Base-by-base conservation (phyloP, 139 green algal species). In the Penium margaritaceum region DNA sequence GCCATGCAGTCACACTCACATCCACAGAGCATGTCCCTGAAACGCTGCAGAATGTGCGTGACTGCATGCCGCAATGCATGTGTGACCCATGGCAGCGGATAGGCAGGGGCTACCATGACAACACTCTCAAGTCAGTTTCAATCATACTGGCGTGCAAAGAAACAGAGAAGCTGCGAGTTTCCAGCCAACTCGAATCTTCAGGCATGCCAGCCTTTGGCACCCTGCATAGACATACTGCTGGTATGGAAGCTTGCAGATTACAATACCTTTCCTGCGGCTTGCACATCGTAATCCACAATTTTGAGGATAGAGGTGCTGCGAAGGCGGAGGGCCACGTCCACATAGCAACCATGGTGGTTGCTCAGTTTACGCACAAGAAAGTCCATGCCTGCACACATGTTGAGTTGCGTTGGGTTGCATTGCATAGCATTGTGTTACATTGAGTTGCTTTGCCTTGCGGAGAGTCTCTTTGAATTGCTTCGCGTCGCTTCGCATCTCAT, bases 341-440 rank as follows among this genome's bases (percentile, higher is more conserved):
- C 37, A 32, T 67, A 77, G 12, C 32, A 46, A 6, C 64, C 72
- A 12, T 32, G 36, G 24, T 55, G 72, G 27, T 76, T 66, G 6
- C 72, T 80, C 3, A 55, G 67, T 38, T 80, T 80, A 39, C 77
- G 78, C 35, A 80, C 21, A 2, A 55, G 64, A 17, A 80, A 80
- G 51, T 80, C 72, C 19, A 66, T 80, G 27, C 72, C 72, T 80
- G 72, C 33, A 38, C n/a, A n/a, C n/a, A n/a, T n/a, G n/a, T n/a
- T n/a, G n/a, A n/a, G n/a, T n/a, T n/a, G n/a, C n/a, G n/a, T n/a
- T n/a, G n/a, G n/a, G n/a, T n/a, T n/a, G n/a, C n/a, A n/a, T n/a
- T n/a, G n/a, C n/a, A n/a, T n/a, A n/a, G n/a, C n/a, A n/a, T n/a
- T n/a, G n/a, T n/a, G n/a, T n/a, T n/a, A n/a, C n/a, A n/a, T n/a